A percentile compares a stretch with the other conserved stretches of the same genome.
Conservation (phyloP, 2,329 filamentous ascomycete species). For the Pezicula carpinea region DNA sequence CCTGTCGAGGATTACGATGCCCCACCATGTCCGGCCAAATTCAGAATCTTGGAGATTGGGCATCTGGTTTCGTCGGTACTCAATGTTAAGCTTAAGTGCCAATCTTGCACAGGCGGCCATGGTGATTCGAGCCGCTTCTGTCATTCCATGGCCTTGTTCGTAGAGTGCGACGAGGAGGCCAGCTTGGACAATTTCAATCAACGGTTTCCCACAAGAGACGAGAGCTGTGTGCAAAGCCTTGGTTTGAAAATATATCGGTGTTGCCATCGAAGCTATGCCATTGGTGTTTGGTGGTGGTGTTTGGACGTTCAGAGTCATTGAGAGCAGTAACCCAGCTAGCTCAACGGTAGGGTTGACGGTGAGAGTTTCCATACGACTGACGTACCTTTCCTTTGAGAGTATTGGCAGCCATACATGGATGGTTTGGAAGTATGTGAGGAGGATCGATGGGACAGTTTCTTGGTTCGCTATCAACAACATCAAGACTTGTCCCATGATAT, state of each 20-base stretch:
- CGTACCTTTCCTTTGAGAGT: constrained; percentile 8
- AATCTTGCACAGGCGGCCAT: constrained; percentile 13
- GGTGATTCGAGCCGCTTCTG: constrained; percentile 13
- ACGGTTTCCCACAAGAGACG: constrained; percentile 10
- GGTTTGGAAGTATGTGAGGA: constrained; percentile 14
- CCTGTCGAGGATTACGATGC: constrained; percentile 17
- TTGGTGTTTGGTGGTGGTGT: constrained; percentile 3
- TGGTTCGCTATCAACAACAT: constrained; percentile 9
- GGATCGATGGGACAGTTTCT: constrained; percentile 13
- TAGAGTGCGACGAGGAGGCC: constrained; percentile 17
- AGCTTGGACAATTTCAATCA: constrained; percentile 16
- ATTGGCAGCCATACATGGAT: constrained; percentile 19
- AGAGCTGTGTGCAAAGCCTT: constrained; percentile 13
- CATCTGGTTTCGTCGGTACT: not conserved
- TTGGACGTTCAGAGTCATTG: constrained; percentile 15
- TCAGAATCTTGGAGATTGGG: constrained; percentile 15
- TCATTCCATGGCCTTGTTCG: constrained; percentile 17
- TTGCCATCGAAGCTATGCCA: constrained; percentile 10
- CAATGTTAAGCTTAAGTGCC: constrained; percentile 13
- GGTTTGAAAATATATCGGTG: constrained; percentile 12
- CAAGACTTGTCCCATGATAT: constrained; percentile 12
- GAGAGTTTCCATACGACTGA: constrained; percentile 11
- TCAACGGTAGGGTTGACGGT: constrained; percentile 8
- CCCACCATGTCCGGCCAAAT: constrained; percentile 18
- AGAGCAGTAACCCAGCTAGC: constrained; percentile 13